Conservation (phyloP, 1,139 yeast genomes). For the Kazachstania sp. region DNA sequence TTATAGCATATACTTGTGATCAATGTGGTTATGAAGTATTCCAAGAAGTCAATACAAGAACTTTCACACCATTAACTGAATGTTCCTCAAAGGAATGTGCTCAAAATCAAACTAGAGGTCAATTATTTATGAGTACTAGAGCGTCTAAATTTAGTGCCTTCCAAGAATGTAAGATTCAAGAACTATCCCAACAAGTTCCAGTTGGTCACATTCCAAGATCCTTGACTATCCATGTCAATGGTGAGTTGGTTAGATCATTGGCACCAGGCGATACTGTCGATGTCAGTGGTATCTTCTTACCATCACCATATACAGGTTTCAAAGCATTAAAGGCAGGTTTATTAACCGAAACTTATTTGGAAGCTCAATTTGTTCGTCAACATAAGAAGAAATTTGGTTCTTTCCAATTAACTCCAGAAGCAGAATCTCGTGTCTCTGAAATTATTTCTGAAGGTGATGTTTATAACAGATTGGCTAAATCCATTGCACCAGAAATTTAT, state of each 20-base stretch:
- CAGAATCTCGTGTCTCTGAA: slow-evolving; percentile 46
- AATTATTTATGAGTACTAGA: slow-evolving; percentile 84
- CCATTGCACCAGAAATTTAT: slow-evolving; percentile 96
- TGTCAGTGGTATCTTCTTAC: slow-evolving; percentile 84
- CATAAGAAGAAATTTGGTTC: slow-evolving; percentile 83
- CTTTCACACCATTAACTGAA: slow-evolving; percentile 76
- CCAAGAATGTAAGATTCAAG: slow-evolving; percentile 94
- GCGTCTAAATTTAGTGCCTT: slow-evolving; percentile 93
- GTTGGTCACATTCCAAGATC: slow-evolving; percentile 95
- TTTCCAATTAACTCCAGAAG: slow-evolving; percentile 49
- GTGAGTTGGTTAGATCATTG: slow-evolving; percentile 77
- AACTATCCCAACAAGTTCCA: slow-evolving; percentile 91
- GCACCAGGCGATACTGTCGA: slow-evolving; percentile 95
- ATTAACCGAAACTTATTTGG: slow-evolving; percentile 86
- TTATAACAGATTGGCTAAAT: slow-evolving; percentile 71
- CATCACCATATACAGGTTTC: slow-evolving; percentile 93
- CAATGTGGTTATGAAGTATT: slow-evolving; percentile 94
- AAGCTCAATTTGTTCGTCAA: slow-evolving; percentile 76
- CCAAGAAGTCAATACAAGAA: slow-evolving; percentile 82
- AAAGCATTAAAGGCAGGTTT: slow-evolving; percentile 87
- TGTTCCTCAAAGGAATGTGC: slow-evolving; percentile 79
- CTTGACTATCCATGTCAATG: slow-evolving; percentile 76
- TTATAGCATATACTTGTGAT: slow-evolving; percentile 95
- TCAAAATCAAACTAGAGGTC: slow-evolving; percentile 77
- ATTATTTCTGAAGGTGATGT: slow-evolving; percentile 56